Evolutionary conservation across 2,329 filamentous ascomycete genomes (phyloP), one percentile per base, ranked within the genome.

Genomic region (Graphiopsis chlorocephala): DNA sequence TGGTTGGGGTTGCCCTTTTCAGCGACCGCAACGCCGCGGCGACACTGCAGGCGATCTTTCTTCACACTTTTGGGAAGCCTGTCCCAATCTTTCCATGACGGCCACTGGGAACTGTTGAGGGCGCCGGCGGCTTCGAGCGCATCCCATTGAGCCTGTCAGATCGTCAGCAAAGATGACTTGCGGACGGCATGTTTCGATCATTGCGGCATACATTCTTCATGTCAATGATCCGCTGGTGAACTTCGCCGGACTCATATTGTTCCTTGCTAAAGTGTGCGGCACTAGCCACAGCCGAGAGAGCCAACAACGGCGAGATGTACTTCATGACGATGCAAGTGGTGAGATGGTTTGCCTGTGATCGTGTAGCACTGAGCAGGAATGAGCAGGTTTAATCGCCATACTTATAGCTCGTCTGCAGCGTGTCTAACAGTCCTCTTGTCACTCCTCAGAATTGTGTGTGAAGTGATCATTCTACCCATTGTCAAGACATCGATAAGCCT

Each of bases 171-270:
- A n/a, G 26, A 28, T 28, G 25, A 5, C 23, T 28, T 52, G 23
- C 23, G 26, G 23, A n/a, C 17, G 23, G 4, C n/a, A 20, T 45
- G 38, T 45, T n/a, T 45, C 38, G 38, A 45, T 20, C n/a, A 2
- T 20, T 45, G 10, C 31, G 3, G 31, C 66, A 23, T 33, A 67
- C 71, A 59, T 71, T 69, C 68, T 77, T 77, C 68, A 74, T 70
- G 28, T 67, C 68, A 72, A 76, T 74, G 61, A 77, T 76, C 38
- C 63, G 70, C 58, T 73, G 70, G 66, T 79, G 78, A 35, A 74
- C 74, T 45, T 78, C 74, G 8, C 77, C 78, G 42, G 75, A 77
- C 64, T 79, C 76, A 64, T 78, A 79, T 26, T 78, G 68, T 67
- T 76, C 65, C 8, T 75, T 73, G 15, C 72, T 63, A 38, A 65